Evolutionary conservation across 2,329 filamentous ascomycete genomes (phyloP).

Genomic region (Arthrobotrys conoides): DNA sequence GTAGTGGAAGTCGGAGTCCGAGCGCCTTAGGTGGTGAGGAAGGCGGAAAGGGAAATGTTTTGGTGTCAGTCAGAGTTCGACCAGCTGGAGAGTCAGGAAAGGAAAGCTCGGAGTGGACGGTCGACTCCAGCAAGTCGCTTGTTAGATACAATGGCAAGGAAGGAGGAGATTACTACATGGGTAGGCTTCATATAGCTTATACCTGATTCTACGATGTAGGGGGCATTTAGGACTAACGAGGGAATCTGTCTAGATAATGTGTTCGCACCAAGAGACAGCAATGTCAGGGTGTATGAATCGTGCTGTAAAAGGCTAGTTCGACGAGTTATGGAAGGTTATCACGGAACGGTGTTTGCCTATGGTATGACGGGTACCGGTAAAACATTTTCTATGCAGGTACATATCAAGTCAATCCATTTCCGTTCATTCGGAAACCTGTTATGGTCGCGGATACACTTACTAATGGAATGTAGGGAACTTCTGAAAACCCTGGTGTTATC

Average conservation of each 20-base stretch:
- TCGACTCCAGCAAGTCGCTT: constrained; percentile 85
- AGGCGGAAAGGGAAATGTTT: constrained; percentile 91
- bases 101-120: constrained; percentile 84
- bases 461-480: constrained; percentile 42
- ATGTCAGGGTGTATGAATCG: constrained; percentile 93
- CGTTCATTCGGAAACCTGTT: constrained; percentile 5
- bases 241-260: constrained; percentile 81
- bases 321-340: constrained; percentile 98
- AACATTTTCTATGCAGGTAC: constrained; percentile 99
- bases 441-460: background rate
- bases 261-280: constrained; percentile 93
- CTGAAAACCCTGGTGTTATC: constrained; percentile 84
- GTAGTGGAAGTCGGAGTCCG: constrained; percentile 45
- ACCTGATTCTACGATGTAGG: constrained; percentile 60
- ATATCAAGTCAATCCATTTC: constrained; percentile 68
- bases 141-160: constrained; percentile 90
- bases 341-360: constrained; percentile 97
- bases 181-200: constrained; percentile 70
- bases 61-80: constrained; percentile 93
- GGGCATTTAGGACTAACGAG: constrained; percentile 3
- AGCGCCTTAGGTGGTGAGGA: constrained; percentile 67
- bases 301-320: constrained; percentile 93
- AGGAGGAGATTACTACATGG: constrained; percentile 91
- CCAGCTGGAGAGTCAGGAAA: constrained; percentile 79
- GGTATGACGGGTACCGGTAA: constrained; percentile 99